phyloP scores from a whole-genome alignment of 78 protist species.

The Planoprotostelium fungivorum region DNA sequence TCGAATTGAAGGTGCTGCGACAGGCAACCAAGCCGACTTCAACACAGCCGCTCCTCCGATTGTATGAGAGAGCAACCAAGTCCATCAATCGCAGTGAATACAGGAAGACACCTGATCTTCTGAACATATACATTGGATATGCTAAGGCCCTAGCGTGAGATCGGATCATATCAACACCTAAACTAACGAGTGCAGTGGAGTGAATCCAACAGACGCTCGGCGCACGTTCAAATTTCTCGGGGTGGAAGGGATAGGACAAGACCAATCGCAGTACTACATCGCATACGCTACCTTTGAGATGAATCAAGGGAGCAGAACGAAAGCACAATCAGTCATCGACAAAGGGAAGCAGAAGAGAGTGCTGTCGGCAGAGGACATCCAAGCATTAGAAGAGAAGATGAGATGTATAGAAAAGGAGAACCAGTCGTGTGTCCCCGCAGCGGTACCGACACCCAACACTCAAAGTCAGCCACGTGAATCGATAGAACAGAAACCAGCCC shows the following conservation, averaged over 20 bases:
- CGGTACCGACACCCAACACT: not conserved
- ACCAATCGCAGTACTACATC: not conserved
- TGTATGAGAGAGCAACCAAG: not conserved
- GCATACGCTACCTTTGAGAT: not conserved
- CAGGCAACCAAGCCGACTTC: no score
- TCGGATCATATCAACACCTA: not conserved
- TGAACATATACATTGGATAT: not conserved
- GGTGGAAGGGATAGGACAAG: not conserved
- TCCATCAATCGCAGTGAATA: not conserved
- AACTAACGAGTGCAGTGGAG: not conserved
- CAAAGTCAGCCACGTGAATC: not conserved
- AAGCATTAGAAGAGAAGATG: not conserved
- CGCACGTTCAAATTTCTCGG: not conserved
- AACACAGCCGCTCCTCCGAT: not conserved
- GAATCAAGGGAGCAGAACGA: not conserved
- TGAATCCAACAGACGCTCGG: not conserved
- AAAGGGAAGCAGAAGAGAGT: not conserved
- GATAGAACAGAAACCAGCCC: not conserved
- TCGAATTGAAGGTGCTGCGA: not conserved
- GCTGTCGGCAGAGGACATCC: not conserved
- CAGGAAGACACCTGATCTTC: not conserved
- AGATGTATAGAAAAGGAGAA: not conserved
- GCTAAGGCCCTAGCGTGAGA: not conserved
- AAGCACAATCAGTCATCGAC: not conserved
- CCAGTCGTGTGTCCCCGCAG: no score